A percentile compares a stretch with the other conserved stretches of the same genome.
Evolutionary conservation across 371 early-diverging fungal genomes (phyloP).

Genomic region (Mortierella polycephala): DNA sequence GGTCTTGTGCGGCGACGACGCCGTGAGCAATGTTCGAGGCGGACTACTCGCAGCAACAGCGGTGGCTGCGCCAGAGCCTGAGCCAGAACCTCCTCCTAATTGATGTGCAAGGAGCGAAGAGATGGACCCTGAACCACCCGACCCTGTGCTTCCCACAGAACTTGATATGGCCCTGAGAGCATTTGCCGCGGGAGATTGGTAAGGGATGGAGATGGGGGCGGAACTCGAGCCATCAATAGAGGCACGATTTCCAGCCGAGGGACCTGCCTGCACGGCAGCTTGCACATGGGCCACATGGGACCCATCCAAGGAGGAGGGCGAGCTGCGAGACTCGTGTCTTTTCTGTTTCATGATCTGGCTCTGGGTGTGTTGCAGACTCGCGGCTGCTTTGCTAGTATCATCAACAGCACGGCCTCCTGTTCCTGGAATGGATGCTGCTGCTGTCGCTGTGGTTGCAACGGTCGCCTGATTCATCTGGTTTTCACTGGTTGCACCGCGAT

Average conservation of each 20-base stretch:
- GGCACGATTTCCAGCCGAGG: conserved; percentile 12
- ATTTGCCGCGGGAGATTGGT: conserved; percentile 47
- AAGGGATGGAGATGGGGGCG: conserved; percentile 44
- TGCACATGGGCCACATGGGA: conserved; percentile 15
- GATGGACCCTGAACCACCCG: conserved; percentile 43
- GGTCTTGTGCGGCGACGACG: conserved; percentile 45
- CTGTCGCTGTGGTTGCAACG: neutral
- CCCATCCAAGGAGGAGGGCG: neutral
- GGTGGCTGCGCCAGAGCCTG: conserved; percentile 6
- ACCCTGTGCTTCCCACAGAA: conserved; percentile 54
- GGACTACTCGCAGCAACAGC: conserved; percentile 41
- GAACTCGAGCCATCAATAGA: conserved; percentile 24
- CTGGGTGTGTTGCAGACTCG: neutral
- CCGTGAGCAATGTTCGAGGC: conserved; percentile 42
- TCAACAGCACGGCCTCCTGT: neutral
- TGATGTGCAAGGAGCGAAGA: conserved; percentile 35
- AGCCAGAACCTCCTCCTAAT: conserved; percentile 10
- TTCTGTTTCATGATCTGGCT: conserved; percentile 2
- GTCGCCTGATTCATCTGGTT: neutral
- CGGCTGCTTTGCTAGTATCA: neutral
- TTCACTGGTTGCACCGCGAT: neutral
- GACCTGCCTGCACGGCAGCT: conserved; percentile 12
- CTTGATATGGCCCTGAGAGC: conserved; percentile 48
- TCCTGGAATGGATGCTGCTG: neutral
- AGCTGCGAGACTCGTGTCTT: conserved; percentile 1